phyloP scores from a whole-genome alignment of 2,329 filamentous ascomycete species.

The Chaetomium globosum region DNA sequence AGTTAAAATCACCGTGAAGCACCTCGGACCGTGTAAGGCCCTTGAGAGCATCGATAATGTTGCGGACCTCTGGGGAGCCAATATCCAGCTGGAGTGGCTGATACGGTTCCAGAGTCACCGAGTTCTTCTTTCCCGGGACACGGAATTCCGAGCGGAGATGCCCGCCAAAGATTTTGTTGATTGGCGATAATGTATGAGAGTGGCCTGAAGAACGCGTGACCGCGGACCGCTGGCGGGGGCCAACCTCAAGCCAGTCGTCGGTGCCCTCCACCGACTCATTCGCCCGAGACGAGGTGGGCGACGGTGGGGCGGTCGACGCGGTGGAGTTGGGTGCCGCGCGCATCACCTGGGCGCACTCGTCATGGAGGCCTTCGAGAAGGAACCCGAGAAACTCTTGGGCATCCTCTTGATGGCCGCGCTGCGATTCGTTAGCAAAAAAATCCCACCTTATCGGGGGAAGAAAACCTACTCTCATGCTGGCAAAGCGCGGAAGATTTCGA shows the following conservation, averaged over 20 bases:
- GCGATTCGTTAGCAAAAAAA: constrained; percentile 38
- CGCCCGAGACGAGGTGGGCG: constrained; percentile 43
- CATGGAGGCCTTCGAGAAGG: constrained; percentile 86
- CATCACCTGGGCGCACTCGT: constrained; percentile 84
- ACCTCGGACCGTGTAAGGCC: constrained; percentile 81
- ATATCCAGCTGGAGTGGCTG: constrained; percentile 95
- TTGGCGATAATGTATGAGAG: constrained; percentile 72
- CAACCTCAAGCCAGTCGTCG: constrained; percentile 91
- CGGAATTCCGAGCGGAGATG: constrained; percentile 86
- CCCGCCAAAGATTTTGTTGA: constrained; percentile 94
- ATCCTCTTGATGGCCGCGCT: constrained; percentile 96
- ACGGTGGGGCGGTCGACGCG: constrained; percentile 44
- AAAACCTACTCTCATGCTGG: constrained; percentile 78
- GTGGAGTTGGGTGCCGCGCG: constrained; percentile 50
- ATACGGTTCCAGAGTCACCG: constrained; percentile 89
- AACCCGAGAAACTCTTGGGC: constrained; percentile 96
- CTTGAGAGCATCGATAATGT: constrained; percentile 88
- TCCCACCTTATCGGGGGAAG: background rate
- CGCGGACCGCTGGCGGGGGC: constrained; percentile 83
- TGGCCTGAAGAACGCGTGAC: constrained; percentile 84
- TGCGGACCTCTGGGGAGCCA: constrained; percentile 79
- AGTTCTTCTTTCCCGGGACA: constrained; percentile 83
- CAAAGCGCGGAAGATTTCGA: constrained; percentile 80
- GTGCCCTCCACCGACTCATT: constrained; percentile 43
- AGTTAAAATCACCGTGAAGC: constrained; percentile 81